Evolutionary conservation across 345 rosid species (phyloP), one percentile per base, ranked within the genome.

Genomic region (Camelina neglecta): DNA sequence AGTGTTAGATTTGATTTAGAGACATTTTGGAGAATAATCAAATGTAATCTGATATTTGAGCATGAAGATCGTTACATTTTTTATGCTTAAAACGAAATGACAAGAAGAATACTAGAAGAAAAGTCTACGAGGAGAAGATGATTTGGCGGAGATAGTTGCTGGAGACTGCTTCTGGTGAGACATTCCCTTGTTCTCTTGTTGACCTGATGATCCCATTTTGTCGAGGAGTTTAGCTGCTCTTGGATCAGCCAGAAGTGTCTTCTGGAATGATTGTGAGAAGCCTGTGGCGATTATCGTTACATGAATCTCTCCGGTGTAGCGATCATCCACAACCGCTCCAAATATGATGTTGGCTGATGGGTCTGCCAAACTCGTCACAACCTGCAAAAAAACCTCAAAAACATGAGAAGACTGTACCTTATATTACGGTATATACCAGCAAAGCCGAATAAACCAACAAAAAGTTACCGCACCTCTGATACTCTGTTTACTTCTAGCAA

Each of bases 271-370:
- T 78, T 90, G 93, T 1, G 98, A 94, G 88, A 94, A 94, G 9
- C 97, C 98, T 0, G 99, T 95, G 6, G 99, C 97, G 1, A 95
- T 92, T 35, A 95, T 92, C 23, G 99, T 95, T 13, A 95, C 99
- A 10, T 94, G 97, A 77, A 94, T 86, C 90, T 94, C 95, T 20
- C 98, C 98, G 1, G 84, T 88, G 84, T 88, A 94, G 3, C 98
- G 96, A 51, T 92, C 97, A 44, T 94, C 98, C 53, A 94, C 97
- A 55, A 94, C 98, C 36, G 97, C 98, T 56, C 98, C 98, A 76
- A 94, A 94, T 80, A 92, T 95, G 77, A 95, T 95, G 88, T 95
- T 95, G 36, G 99, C 99, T 0, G 99, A 90, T 83, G 97, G 96
- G 73, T 95, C 99, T 0, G 99, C 97, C 80, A 95, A 86, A 75